These are phyloP conservation scores for Phytophthora aleatoria DNA, from an alignment of 352 stramenopile species.

Conservation along the genomic window DNA sequence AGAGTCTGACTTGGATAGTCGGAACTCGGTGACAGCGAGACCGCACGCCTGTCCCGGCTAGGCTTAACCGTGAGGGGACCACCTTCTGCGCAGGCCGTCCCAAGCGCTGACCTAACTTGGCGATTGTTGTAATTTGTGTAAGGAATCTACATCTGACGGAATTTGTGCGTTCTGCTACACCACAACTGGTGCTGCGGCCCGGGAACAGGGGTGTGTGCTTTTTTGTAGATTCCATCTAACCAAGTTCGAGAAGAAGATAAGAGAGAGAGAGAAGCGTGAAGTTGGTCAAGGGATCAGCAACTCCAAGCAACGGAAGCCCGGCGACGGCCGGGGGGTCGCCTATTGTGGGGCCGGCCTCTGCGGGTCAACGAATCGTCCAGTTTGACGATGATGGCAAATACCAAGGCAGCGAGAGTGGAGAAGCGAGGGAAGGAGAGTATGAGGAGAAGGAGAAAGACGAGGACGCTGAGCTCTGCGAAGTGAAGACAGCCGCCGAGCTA, in stretches of 20 bases:
- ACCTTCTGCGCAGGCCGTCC: neutral
- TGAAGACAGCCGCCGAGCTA: neutral
- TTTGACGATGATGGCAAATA: neutral
- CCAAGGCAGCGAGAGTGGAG: neutral
- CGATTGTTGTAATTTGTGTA: neutral
- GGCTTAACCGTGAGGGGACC: neutral
- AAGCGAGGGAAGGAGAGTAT: neutral
- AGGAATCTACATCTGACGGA: neutral
- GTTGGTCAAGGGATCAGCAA: neutral
- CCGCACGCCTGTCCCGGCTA: neutral
- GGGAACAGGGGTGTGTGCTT: neutral
- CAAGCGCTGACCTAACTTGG: neutral
- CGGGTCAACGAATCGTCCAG: neutral
- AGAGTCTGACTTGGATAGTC: neutral
- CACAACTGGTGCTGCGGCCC: neutral
- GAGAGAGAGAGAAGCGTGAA: neutral
- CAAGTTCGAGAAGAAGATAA: neutral
- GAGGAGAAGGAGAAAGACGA: neutral
- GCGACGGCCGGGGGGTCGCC: neutral
- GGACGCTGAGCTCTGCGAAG: neutral
- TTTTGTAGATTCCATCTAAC: neutral
- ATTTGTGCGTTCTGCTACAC: neutral
- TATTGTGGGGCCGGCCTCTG: neutral
- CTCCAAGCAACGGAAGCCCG: neutral
- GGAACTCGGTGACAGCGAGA: neutral